Percentiles rank a stretch among this genome's conserved stretches.
Conservation (phyloP, 208 protist genomes). For the Trypanosoma cruzi region DNA sequence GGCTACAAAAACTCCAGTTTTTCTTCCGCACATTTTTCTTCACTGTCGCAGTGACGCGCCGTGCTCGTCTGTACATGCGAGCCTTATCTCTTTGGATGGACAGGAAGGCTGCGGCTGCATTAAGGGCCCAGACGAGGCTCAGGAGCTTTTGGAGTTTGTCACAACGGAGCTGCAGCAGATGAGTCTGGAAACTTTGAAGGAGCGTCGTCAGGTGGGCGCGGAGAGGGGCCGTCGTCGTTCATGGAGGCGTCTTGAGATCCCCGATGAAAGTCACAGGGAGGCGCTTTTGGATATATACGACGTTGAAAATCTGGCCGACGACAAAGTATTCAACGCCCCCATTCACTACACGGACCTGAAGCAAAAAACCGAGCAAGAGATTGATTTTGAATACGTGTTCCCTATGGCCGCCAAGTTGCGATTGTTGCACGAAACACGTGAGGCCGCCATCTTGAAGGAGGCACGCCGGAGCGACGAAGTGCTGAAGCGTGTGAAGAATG, state of each 20-base stretch:
- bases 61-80: neutral
- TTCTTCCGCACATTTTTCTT: neutral
- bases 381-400: neutral
- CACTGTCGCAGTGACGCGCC: neutral
- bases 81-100: neutral
- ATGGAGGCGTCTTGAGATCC: neutral
- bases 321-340: constrained; percentile 1
- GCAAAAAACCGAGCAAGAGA: neutral
- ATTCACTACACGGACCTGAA: neutral
- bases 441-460: neutral
- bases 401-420: neutral
- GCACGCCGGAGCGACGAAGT: neutral
- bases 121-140: neutral
- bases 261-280: neutral
- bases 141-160: neutral
- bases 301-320: neutral
- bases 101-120: neutral
- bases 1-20: neutral
- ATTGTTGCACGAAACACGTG: neutral
- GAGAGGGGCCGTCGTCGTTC: neutral
- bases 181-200: neutral
- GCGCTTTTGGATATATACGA: neutral
- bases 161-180: neutral
- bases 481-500: neutral
- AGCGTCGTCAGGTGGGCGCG: neutral